Evolutionary conservation across 345 rosid genomes (phyloP).

Genomic region (Euphorbia pulcherrima): DNA sequence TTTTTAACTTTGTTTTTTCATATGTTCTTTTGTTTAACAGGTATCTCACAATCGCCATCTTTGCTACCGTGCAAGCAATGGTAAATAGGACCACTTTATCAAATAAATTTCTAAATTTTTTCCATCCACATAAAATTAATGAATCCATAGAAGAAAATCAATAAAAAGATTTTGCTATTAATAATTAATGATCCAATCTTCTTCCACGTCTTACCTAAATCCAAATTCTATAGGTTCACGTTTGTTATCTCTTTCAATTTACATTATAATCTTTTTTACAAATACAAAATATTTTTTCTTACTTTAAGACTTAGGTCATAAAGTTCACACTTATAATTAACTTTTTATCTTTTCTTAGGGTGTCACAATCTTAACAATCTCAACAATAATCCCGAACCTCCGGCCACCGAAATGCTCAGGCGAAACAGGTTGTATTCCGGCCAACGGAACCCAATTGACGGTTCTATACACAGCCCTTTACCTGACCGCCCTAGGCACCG

Average conservation of each 20-base stretch:
- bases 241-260: not conserved
- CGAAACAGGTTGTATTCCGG: conserved; percentile 47
- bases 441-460: conserved; percentile 54
- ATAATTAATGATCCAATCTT: not conserved
- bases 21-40: conserved; percentile 33
- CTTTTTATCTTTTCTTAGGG: conserved; percentile 44
- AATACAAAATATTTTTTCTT: too few species aligned
- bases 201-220: conserved; percentile 1
- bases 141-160: not conserved
- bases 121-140: not conserved
- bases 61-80: conserved; percentile 74
- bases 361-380: conserved; percentile 70
- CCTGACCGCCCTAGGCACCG: conserved; percentile 83
- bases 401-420: conserved; percentile 69
- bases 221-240: conserved; percentile 8
- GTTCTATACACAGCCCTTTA: conserved; percentile 73
- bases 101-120: not conserved
- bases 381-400: conserved; percentile 72
- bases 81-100: conserved; percentile 31
- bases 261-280: not conserved
- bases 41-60: conserved; percentile 80
- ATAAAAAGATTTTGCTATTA: not conserved
- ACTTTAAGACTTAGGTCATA: too few species aligned
- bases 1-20: conserved; percentile 1
- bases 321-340: too few species aligned